These are phyloP conservation scores for Amauroascus niger DNA, from an alignment of 2,329 filamentous ascomycete genomes.

Conservation along the genomic window DNA sequence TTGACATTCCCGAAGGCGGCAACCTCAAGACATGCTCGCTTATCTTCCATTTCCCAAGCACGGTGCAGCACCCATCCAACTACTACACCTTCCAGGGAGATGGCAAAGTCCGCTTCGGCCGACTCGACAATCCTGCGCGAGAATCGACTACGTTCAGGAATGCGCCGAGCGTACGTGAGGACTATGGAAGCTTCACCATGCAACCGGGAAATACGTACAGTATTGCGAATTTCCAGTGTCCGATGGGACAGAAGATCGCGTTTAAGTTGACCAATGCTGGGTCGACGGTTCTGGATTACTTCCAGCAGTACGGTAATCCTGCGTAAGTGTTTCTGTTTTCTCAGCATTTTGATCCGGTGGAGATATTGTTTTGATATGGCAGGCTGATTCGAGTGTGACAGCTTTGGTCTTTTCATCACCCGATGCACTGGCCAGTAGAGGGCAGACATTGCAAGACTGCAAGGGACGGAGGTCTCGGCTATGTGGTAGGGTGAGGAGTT, in stretches of 20 bases:
- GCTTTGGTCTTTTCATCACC: slow-evolving; percentile 13
- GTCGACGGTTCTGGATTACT: slow-evolving; percentile 48
- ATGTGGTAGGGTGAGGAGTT: neutral
- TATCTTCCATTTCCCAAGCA: slow-evolving; percentile 54
- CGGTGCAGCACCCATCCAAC: slow-evolving; percentile 51
- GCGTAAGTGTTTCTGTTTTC: slow-evolving; percentile 29
- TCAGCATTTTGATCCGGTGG: no score
- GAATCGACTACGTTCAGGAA: slow-evolving; percentile 46
- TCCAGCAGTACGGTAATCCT: slow-evolving; percentile 53
- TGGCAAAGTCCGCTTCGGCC: slow-evolving; percentile 46
- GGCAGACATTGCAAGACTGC: neutral
- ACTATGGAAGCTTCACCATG: slow-evolving; percentile 40
- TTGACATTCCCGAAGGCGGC: slow-evolving; percentile 51
- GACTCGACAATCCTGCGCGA: slow-evolving; percentile 40
- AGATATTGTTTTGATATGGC: neutral
- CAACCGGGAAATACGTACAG: slow-evolving; percentile 47
- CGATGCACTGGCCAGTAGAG: slow-evolving; percentile 8
- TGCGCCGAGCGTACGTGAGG: slow-evolving; percentile 38
- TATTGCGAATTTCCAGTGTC: slow-evolving; percentile 47
- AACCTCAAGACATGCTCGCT: slow-evolving; percentile 54
- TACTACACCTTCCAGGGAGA: slow-evolving; percentile 47
- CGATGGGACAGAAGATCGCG: slow-evolving; percentile 43
- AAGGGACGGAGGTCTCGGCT: no score
- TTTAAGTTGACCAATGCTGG: slow-evolving; percentile 46
- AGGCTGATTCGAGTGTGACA: neutral